These are phyloP conservation scores for Chaetomiaceae sp. DNA, from an alignment of 2,329 filamentous ascomycete genomes.

Conservation along the genomic window DNA sequence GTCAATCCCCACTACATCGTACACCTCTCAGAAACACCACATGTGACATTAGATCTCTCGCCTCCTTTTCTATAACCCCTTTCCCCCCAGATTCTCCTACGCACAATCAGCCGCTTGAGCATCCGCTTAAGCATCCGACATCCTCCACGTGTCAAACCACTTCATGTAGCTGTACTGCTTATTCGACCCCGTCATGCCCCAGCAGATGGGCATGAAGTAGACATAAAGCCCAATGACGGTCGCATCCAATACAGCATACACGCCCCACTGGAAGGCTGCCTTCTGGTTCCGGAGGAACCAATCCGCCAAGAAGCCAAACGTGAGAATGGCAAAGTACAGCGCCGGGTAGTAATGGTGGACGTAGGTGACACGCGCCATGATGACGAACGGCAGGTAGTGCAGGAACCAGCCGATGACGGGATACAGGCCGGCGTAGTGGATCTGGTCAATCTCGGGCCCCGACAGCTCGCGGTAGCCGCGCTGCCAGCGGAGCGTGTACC, in stretches of 20 bases:
- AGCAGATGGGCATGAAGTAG: constrained; percentile 89
- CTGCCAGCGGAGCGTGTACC: constrained; percentile 94
- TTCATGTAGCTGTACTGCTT: constrained; percentile 85
- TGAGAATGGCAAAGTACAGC: constrained; percentile 92
- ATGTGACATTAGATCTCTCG: constrained; percentile 1
- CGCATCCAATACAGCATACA: constrained; percentile 73
- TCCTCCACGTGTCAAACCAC: constrained; percentile 86
- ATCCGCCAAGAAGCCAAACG: constrained; percentile 81
- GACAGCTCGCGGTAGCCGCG: constrained; percentile 84
- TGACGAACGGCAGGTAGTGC: constrained; percentile 91
- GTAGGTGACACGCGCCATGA: constrained; percentile 98
- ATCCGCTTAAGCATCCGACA: constrained; percentile 53
- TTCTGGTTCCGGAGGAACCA: constrained; percentile 70
- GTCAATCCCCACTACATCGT: constrained; percentile 13
- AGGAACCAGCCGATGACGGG: constrained; percentile 91
- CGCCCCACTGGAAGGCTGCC: constrained; percentile 57
- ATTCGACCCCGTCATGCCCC: constrained; percentile 86
- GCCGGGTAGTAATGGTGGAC: constrained; percentile 99
- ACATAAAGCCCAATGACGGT: constrained; percentile 77
- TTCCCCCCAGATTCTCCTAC: neutral
- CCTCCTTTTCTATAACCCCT: neutral
- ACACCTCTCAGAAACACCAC: constrained; percentile 8
- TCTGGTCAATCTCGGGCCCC: constrained; percentile 78
- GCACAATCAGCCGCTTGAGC: neutral
- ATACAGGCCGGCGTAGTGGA: constrained; percentile 91